Conservation (phyloP, 768 basidiomycete species). For the Amanita subjunquillea region DNA sequence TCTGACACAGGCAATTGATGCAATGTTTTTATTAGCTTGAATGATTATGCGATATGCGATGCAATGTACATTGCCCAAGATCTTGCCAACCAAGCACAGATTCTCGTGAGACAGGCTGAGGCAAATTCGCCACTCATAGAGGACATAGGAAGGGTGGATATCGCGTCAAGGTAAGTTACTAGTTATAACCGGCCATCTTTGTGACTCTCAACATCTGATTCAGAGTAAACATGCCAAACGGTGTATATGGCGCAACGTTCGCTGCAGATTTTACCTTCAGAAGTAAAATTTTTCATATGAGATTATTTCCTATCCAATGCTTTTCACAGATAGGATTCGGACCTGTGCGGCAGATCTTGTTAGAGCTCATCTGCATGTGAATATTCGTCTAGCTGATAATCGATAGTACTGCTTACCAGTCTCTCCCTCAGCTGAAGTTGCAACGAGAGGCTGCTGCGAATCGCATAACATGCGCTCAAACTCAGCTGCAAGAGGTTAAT, state of each 20-base stretch:
- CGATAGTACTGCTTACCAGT: not conserved
- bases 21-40: conserved; percentile 15
- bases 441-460: conserved; percentile 20
- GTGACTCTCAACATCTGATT: not conserved
- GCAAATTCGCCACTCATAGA: conserved; percentile 24
- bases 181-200: too few species aligned
- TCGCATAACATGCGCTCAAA: conserved; percentile 19
- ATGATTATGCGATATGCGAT: conserved; percentile 32
- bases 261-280: conserved; percentile 33
- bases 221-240: conserved; percentile 24
- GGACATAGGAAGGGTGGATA: conserved; percentile 24
- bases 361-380: conserved; percentile 23
- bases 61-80: conserved; percentile 25
- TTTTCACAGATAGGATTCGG: conserved; percentile 26
- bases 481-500: conserved; percentile 9
- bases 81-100: conserved; percentile 22
- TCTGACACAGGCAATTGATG: not conserved
- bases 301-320: conserved; percentile 4
- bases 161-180: conserved; percentile 26
- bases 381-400: not conserved
- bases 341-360: conserved; percentile 24
- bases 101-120: conserved; percentile 28
- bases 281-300: conserved; percentile 16
- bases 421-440: conserved; percentile 17
- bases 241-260: conserved; percentile 21